These are phyloP conservation scores for Rhynchosporium agropyri DNA, from an alignment of 2,329 filamentous ascomycete genomes.

Conservation along the genomic window DNA sequence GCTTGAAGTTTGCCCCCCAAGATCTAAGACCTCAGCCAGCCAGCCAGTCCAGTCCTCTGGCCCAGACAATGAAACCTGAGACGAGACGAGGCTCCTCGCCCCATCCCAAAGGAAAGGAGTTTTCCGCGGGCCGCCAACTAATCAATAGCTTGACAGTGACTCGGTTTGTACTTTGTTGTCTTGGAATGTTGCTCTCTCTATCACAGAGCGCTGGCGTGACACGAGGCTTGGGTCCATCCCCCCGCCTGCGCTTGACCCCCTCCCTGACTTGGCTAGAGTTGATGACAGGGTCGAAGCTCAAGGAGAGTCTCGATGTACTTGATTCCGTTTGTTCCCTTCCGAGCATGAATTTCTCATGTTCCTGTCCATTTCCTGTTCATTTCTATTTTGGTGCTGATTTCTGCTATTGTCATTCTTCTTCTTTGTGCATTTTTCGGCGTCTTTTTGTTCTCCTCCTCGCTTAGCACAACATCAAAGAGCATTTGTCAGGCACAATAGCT, in stretches of 20 bases:
- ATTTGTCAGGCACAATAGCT: constrained; percentile 13
- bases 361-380: background rate
- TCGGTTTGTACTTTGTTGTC: background rate
- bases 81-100: background rate
- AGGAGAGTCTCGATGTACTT: background rate
- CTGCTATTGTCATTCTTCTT: background rate
- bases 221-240: background rate
- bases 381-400: background rate
- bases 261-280: background rate
- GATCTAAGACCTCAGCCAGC: constrained; percentile 3
- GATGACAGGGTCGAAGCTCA: constrained; percentile 10
- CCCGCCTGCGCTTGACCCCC: background rate
- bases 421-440: background rate
- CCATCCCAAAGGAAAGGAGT: background rate
- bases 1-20: background rate
- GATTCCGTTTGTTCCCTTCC: background rate
- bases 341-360: background rate
- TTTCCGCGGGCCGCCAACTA: background rate
- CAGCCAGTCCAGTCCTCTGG: constrained; percentile 1
- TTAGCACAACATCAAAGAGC: background rate
- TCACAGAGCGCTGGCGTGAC: background rate
- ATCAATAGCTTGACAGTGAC: background rate
- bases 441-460: constrained; percentile 14
- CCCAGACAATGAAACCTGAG: constrained; percentile 6
- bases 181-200: background rate